Percentiles rank a stretch among this genome's conserved stretches.
Evolutionary conservation across 371 early-diverging fungal species (phyloP).

Genomic region (Mortierella sp.): DNA sequence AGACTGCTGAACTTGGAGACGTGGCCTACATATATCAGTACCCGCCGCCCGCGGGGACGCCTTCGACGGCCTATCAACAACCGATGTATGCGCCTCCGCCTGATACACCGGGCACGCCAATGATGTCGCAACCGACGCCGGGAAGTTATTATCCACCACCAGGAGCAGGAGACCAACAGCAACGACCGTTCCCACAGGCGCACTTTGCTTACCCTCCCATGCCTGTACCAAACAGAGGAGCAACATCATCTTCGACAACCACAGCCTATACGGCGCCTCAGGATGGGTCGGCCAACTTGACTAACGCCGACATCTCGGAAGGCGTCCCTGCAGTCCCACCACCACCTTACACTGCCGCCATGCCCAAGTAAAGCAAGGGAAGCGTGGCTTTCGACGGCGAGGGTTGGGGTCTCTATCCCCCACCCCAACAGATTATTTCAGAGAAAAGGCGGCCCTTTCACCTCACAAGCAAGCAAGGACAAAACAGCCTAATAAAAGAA

Average conservation of each 20-base stretch:
- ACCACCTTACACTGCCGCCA: conserved; percentile 28
- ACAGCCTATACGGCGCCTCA: conserved; percentile 1
- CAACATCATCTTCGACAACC: not conserved
- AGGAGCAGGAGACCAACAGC: not conserved
- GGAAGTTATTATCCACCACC: not conserved
- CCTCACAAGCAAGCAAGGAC: too few relatives aligned
- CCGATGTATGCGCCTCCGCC: not conserved
- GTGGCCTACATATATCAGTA: conserved; percentile 19
- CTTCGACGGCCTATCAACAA: not conserved
- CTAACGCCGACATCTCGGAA: not conserved
- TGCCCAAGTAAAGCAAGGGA: conserved; percentile 9
- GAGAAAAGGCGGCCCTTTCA: too few relatives aligned
- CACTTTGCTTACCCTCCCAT: conserved; percentile 22
- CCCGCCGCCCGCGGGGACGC: conserved; percentile 3
- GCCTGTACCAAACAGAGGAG: not conserved
- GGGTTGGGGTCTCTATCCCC: too few relatives aligned
- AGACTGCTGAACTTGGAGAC: conserved; percentile 7
- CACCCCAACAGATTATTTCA: too few relatives aligned
- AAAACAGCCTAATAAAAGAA: too few relatives aligned
- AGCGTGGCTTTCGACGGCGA: not conserved
- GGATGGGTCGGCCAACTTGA: conserved; percentile 15
- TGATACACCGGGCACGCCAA: not conserved
- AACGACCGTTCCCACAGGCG: not conserved
- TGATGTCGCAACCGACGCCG: not conserved
- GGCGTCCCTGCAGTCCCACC: conserved; percentile 13